phyloP scores from a whole-genome alignment of 148 eudicot genomes.

The Suaeda aralocaspica region DNA sequence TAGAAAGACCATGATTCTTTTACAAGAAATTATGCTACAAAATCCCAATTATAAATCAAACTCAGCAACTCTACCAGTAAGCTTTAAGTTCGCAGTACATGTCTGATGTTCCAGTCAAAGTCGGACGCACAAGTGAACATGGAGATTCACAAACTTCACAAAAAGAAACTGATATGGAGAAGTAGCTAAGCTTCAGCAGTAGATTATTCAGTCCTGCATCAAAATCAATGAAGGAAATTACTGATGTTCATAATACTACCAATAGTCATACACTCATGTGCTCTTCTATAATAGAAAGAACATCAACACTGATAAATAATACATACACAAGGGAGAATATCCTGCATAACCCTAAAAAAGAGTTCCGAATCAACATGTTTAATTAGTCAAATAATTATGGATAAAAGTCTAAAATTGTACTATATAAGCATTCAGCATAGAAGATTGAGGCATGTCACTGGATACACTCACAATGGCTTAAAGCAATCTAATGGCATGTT shows the following conservation, averaged over 20 bases:
- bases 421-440: too few species aligned
- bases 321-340: too few species aligned
- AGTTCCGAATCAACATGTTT: too few species aligned
- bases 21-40: slow-evolving; percentile 35
- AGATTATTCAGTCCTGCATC: slow-evolving; percentile 1
- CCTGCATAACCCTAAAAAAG: too few species aligned
- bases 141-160: neutral
- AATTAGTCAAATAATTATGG: too few species aligned
- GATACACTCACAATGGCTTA: too few species aligned
- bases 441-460: too few species aligned
- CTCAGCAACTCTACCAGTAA: neutral
- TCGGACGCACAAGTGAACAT: neutral
- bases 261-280: too few species aligned
- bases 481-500: too few species aligned
- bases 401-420: too few species aligned
- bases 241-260: neutral
- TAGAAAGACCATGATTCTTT: slow-evolving; percentile 29
- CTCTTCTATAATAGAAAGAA: too few species aligned
- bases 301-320: too few species aligned
- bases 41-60: slow-evolving; percentile 15
- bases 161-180: neutral
- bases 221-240: neutral
- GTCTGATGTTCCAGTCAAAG: neutral
- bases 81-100: slow-evolving; percentile 2
- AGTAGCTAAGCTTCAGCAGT: neutral